phyloP scores from a whole-genome alignment of 1,284 basidiomycete species.

The Meripilus lineatus region DNA sequence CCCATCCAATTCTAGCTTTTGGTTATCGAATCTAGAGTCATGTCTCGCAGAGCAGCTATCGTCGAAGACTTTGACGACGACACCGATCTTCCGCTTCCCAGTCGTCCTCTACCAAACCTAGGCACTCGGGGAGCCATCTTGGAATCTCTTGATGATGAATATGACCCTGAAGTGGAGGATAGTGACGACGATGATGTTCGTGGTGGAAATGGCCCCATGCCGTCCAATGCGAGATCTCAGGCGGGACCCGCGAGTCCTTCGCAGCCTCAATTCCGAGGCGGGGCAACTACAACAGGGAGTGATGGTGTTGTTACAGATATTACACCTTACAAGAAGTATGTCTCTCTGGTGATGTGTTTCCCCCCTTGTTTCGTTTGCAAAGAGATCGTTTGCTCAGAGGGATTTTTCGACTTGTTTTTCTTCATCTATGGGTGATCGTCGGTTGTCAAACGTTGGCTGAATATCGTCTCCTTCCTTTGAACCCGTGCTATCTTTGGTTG shows the following conservation, averaged over 20 bases:
- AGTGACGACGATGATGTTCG: constrained; percentile 38
- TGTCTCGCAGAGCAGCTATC: constrained; percentile 61
- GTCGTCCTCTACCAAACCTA: constrained; percentile 58
- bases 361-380: background rate
- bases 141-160: constrained; percentile 33
- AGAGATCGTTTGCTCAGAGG: background rate
- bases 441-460: background rate
- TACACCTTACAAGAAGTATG: constrained; percentile 76
- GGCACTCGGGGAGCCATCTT: constrained; percentile 71
- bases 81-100: constrained; percentile 74
- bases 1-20: too few relatives aligned
- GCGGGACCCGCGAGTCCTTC: constrained; percentile 52
- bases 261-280: constrained; percentile 28
- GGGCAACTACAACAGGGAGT: constrained; percentile 16
- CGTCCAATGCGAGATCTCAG: constrained; percentile 10
- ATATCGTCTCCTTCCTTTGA: background rate
- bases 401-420: background rate
- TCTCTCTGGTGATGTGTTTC: constrained; percentile 15
- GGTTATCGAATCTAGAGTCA: too few relatives aligned
- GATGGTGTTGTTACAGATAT: constrained; percentile 52
- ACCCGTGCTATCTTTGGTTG: background rate
- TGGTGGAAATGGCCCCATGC: constrained; percentile 3
- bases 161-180: constrained; percentile 30
- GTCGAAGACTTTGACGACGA: constrained; percentile 86
- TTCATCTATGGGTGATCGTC: too few relatives aligned